Base-by-base conservation (phyloP, 345 rosid species). In the Brassica carinata region DNA sequence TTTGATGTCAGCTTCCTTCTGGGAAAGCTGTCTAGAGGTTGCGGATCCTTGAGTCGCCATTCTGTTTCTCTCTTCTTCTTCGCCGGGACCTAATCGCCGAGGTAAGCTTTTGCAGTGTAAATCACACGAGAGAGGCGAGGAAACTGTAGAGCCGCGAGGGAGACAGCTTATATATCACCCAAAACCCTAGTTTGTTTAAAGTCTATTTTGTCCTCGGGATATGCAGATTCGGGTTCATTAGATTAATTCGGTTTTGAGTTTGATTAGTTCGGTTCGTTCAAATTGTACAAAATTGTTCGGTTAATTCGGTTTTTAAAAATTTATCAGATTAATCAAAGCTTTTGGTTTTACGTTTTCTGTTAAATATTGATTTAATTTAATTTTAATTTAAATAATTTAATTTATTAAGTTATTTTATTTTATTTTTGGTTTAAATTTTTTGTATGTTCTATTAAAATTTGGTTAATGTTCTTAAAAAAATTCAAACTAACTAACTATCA, bases 1-100 rank as follows among this genome's bases (percentile, higher is more conserved):
- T 78, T 81, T 91, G 72, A 92, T 88, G 84, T 94, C 98, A 5
- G 87, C 83, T 77, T 92, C 97, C 84, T 82, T 94, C 83, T 89
- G 91, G 1, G 92, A 86, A 0, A 90, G 88, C 73, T 85, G 89
- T 67, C 76, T 82, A 7, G 87, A 66, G 55, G 80, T 81, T 1
- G 90, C 75, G 17, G 86, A 81, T 1, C 74, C 81, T 14, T 77
- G 64, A 7, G 87, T 30, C 70, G 82, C 82, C 83, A 82, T 85
- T 2, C 19, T 77, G 64, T 67, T 74, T 14, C 64, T 65, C 59
- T 53, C 77, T 68, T 61, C 64, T 58, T 69, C 57, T 30, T 43
- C 51, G 76, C 31, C 75, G 61, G 67, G 57, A 48, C 40, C 11
- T 36, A 62, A 69, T 58, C 80, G 69, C 62, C 61, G 80, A 40